Evolutionary conservation across 176 grass and related monocot genomes (phyloP), one percentile per base, ranked within the genome.

Genomic region (Tuctoria greenei): DNA sequence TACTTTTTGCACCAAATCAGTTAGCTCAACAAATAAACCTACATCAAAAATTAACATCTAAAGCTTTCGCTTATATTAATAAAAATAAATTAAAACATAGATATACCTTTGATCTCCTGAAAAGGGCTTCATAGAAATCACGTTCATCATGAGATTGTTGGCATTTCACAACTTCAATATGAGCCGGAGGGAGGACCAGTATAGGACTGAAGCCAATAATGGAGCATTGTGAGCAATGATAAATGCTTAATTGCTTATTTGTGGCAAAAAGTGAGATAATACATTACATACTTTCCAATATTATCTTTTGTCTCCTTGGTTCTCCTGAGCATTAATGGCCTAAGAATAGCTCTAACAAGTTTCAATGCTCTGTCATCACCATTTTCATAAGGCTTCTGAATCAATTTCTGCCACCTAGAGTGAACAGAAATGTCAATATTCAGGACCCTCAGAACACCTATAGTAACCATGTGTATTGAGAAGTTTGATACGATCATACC

Each of bases 251-350:
- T 51, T 43, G 17, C 17, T 55, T 59, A 49, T 39, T 38, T 40
- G 45, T 55, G 21, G 60, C 27, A 12, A 79, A 73, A 69, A 23
- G n/a, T 31, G 73, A 51, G 44, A 66, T 16, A 69, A 56, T 0
- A 65, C 10, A 83, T 23, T 66, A 79, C 81, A 16, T 82, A 93
- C 93, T 85, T 88, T 89, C 93, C 93, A 18, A 83, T 73, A 75
- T 91, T 93, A 71, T 97, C 93, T 85, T 89, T 97, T 67, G 93
- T 93, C 59, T 97, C 93, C 72, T 93, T 97, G 20, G 83, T 93
- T 74, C 93, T 91, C 86, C 93, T 87, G 27, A 97, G 81, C 93
- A 93, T 93, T 58, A 97, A 81, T 15, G 90, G 86, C 74, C 88
- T 85, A 43, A 97, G 86, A 82, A 97, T 97, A 79, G 86, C 88